Conservation (phyloP, 139 green algal species). For the Chlamydomonas applanata region DNA sequence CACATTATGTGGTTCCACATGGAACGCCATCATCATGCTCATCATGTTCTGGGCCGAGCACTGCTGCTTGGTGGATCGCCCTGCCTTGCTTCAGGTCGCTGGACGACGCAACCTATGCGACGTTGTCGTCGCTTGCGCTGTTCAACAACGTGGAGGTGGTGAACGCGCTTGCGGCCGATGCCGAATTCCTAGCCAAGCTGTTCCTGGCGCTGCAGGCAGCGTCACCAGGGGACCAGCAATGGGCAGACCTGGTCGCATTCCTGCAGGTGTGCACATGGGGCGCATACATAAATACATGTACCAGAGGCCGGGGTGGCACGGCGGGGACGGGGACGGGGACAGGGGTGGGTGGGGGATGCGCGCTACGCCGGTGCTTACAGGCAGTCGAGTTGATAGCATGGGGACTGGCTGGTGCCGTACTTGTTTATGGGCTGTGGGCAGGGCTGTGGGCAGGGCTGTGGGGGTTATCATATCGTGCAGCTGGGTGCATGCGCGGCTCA, state of each 20-base stretch:
- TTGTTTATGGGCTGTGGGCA: no score
- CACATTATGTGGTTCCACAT: no score
- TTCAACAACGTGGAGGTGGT: slow-evolving; percentile 97
- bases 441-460: no score
- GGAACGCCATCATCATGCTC: slow-evolving; percentile 3
- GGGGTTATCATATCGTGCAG: no score
- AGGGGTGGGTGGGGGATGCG: no score
- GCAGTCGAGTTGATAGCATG: no score
- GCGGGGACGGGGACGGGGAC: no score
- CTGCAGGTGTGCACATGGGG: slow-evolving; percentile 44
- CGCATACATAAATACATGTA: neutral
- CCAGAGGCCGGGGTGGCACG: no score
- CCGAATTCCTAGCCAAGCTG: slow-evolving; percentile 81
- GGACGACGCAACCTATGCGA: slow-evolving; percentile 92
- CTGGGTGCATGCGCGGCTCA: no score
- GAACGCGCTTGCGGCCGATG: slow-evolving; percentile 51
- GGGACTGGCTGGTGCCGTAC: no score
- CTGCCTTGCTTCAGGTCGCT: slow-evolving; percentile 55
- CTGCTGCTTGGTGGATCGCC: slow-evolving; percentile 3
- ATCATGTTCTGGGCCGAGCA: neutral
- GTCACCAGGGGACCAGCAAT: slow-evolving; percentile 43
- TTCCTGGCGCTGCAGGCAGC: slow-evolving; percentile 66
- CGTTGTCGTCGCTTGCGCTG: slow-evolving; percentile 73
- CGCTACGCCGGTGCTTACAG: no score
- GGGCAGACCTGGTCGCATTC: slow-evolving; percentile 86